These are phyloP conservation scores for Botrytis medusae DNA, from an alignment of 2,329 filamentous ascomycete species.

Conservation along the genomic window DNA sequence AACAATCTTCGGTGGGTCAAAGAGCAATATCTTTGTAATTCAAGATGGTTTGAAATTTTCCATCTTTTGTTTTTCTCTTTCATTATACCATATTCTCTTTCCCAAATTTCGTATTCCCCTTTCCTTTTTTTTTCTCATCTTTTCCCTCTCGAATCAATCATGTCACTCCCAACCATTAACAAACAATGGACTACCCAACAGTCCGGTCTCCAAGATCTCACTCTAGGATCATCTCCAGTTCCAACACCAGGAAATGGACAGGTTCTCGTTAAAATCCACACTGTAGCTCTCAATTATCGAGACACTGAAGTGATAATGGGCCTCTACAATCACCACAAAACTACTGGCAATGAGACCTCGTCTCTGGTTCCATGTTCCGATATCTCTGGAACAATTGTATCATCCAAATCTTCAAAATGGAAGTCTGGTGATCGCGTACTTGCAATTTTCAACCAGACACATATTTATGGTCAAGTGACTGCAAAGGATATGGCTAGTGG, in stretches of 20 bases:
- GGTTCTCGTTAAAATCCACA: constrained; percentile 37
- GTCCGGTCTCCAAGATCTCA: constrained; percentile 56
- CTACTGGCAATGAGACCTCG: constrained; percentile 42
- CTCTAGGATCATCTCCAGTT: constrained; percentile 46
- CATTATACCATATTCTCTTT: neutral
- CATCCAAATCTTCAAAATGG: constrained; percentile 49
- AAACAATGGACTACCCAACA: constrained; percentile 57
- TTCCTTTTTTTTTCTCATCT: too few relatives aligned
- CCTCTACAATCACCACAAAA: constrained; percentile 64
- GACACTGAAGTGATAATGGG: constrained; percentile 34
- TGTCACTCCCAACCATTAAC: constrained; percentile 31
- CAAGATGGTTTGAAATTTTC: neutral
- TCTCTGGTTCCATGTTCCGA: constrained; percentile 62
- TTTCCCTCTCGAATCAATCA: neutral
- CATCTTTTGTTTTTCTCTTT: neutral
- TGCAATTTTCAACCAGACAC: constrained; percentile 60
- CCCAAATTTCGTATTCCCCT: neutral
- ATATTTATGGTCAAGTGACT: constrained; percentile 38
- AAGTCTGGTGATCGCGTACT: constrained; percentile 64
- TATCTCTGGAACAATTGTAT: constrained; percentile 63
- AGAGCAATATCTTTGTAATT: constrained; percentile 12
- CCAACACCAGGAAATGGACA: constrained; percentile 52
- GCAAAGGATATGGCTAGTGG: constrained; percentile 47
- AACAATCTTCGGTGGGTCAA: constrained; percentile 9
- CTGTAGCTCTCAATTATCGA: constrained; percentile 36